Conservation (phyloP, 2,329 filamentous ascomycete genomes). For the Aspergillus neoniger region DNA sequence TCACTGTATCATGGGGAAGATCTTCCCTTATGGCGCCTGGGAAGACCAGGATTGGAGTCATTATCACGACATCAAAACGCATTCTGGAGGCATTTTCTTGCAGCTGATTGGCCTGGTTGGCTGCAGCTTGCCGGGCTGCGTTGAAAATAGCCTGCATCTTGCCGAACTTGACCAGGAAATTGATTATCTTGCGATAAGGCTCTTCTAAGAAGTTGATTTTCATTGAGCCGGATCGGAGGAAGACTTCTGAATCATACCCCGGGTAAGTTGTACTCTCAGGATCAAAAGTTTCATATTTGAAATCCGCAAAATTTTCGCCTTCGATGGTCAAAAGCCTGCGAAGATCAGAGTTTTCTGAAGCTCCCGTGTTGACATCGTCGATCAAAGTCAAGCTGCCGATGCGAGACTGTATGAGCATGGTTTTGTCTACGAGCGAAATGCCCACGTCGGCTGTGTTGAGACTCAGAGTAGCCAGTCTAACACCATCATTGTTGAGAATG, state of each 20-base stretch:
- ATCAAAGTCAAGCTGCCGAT: constrained; percentile 85
- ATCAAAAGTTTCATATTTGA: constrained; percentile 96
- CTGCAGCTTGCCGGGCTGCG: constrained; percentile 88
- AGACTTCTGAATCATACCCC: constrained; percentile 91
- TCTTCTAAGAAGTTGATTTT: constrained; percentile 97
- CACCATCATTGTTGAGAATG: constrained; percentile 96
- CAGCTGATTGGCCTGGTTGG: constrained; percentile 88
- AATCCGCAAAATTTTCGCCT: constrained; percentile 92
- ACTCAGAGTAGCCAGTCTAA: constrained; percentile 86
- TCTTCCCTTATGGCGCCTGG: constrained; percentile 74
- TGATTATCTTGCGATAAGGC: constrained; percentile 96
- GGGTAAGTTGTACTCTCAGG: constrained; percentile 74
- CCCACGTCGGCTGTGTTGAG: constrained; percentile 90
- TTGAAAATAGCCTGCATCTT: constrained; percentile 99
- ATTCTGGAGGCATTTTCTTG: constrained; percentile 88
- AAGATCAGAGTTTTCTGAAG: constrained; percentile 75
- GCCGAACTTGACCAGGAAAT: constrained; percentile 97
- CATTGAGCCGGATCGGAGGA: constrained; percentile 86
- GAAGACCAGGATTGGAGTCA: constrained; percentile 95
- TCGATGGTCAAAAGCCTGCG: constrained; percentile 91
- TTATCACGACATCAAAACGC: constrained; percentile 90
- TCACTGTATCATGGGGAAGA: constrained; percentile 76
- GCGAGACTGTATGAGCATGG: constrained; percentile 83
- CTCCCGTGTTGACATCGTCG: constrained; percentile 91
- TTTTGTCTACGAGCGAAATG: constrained; percentile 80